These are phyloP conservation scores for Neodidymelliopsis sp. DNA, from an alignment of 2,329 filamentous ascomycete genomes.

Conservation along the genomic window DNA sequence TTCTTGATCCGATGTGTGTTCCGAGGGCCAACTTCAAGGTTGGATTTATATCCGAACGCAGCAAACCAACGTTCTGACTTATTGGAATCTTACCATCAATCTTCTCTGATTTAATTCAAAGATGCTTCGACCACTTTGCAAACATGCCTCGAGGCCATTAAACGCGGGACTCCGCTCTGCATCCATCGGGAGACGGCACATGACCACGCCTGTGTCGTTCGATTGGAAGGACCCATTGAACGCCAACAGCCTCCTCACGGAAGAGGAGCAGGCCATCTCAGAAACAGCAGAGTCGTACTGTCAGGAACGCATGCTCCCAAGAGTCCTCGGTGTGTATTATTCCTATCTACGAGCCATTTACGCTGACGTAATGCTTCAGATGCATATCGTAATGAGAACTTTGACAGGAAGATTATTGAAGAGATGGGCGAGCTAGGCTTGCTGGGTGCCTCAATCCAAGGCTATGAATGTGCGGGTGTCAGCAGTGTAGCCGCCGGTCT, in stretches of 20 bases:
- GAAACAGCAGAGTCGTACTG: constrained; percentile 94
- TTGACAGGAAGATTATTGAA: constrained; percentile 82
- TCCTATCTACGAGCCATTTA: background rate
- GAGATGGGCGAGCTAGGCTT: constrained; percentile 96
- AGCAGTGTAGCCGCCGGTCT: constrained; percentile 88
- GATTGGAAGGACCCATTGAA: constrained; percentile 92
- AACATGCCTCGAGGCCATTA: constrained; percentile 52
- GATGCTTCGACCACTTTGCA: constrained; percentile 56
- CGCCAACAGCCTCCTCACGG: constrained; percentile 77
- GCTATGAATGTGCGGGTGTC: constrained; percentile 87
- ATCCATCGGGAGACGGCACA: constrained; percentile 48
- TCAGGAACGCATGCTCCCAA: constrained; percentile 84
- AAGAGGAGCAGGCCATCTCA: constrained; percentile 88
- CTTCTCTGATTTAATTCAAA: constrained; percentile 8
- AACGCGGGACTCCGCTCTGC: constrained; percentile 35
- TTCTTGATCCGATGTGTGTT: constrained; percentile 24
- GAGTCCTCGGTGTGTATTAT: constrained; percentile 75
- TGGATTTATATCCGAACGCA: constrained; percentile 12
- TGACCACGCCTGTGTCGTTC: constrained; percentile 63
- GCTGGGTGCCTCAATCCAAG: constrained; percentile 83
- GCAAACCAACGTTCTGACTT: constrained; percentile 2
- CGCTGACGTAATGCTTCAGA: constrained; percentile 59
- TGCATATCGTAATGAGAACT: constrained; percentile 85
- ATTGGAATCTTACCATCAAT: background rate
- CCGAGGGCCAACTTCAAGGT: constrained; percentile 29